Conservation (phyloP, 2,329 filamentous ascomycete genomes). For the Bimuria novae-zelandiae region DNA sequence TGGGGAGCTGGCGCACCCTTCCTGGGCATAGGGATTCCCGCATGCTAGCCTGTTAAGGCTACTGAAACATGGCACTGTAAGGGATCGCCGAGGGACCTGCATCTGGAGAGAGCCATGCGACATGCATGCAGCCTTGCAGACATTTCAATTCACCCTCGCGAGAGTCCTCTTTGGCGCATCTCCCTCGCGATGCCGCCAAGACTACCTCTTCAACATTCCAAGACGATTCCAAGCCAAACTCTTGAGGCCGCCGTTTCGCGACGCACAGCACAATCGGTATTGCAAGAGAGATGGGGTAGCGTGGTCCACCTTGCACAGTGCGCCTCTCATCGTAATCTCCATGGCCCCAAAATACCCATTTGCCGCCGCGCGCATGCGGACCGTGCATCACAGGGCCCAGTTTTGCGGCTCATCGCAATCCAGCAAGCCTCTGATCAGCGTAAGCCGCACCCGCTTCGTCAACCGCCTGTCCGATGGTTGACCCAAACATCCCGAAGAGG, state of each 20-base stretch:
- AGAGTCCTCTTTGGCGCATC: not conserved
- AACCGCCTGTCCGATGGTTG: no score
- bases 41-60: conserved; percentile 35
- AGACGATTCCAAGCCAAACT: not conserved
- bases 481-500: no score
- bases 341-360: conserved; percentile 11
- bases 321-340: conserved; percentile 17
- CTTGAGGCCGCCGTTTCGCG: not conserved
- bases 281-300: not conserved
- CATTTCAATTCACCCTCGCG: not conserved
- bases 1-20: conserved; percentile 21
- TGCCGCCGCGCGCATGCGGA: not conserved
- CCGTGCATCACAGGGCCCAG: conserved; percentile 9
- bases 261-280: not conserved
- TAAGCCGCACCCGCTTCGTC: not conserved
- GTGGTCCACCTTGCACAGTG: conserved; percentile 2
- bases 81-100: conserved; percentile 22
- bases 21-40: conserved; percentile 18
- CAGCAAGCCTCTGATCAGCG: conserved; percentile 5
- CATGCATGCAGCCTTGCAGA: conserved; percentile 11
- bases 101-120: not conserved
- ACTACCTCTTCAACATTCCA: not conserved
- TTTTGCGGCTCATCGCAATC: conserved; percentile 11
- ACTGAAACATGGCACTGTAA: conserved; percentile 40
- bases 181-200: not conserved